Evolutionary conservation across 2,329 filamentous ascomycete species (phyloP).

Genomic region (Botrytis elliptica): DNA sequence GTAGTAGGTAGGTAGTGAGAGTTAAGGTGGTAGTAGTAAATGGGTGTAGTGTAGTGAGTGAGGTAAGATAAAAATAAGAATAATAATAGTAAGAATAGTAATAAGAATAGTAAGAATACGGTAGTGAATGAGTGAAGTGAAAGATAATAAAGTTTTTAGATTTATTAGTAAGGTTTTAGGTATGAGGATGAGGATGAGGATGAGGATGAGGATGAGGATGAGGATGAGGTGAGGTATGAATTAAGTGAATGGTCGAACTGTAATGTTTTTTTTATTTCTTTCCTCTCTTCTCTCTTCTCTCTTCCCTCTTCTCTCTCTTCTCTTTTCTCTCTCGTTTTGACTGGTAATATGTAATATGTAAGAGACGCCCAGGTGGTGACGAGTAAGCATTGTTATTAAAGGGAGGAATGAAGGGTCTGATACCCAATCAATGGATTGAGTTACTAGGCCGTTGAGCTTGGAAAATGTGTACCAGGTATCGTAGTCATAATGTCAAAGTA

Average conservation of each 20-base stretch:
- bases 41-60: neutral
- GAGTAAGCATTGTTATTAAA: neutral
- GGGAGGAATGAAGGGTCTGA: constrained; percentile 12
- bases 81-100: neutral
- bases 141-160: neutral
- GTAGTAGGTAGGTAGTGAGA: neutral
- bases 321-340: neutral
- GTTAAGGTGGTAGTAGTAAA: neutral
- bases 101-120: neutral
- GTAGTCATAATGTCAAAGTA: neutral
- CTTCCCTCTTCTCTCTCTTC: neutral
- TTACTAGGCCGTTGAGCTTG: neutral
- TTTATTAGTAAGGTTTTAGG: neutral
- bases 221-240: neutral
- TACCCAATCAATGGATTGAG: neutral
- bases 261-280: neutral
- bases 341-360: neutral
- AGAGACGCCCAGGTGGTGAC: neutral
- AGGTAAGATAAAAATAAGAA: neutral
- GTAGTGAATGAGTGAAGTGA: neutral
- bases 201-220: neutral
- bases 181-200: neutral
- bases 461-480: neutral
- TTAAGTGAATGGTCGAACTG: neutral
- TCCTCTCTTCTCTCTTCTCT: neutral